These are phyloP conservation scores for Myotisia sp. DNA, from an alignment of 2,329 filamentous ascomycete genomes.

Conservation along the genomic window DNA sequence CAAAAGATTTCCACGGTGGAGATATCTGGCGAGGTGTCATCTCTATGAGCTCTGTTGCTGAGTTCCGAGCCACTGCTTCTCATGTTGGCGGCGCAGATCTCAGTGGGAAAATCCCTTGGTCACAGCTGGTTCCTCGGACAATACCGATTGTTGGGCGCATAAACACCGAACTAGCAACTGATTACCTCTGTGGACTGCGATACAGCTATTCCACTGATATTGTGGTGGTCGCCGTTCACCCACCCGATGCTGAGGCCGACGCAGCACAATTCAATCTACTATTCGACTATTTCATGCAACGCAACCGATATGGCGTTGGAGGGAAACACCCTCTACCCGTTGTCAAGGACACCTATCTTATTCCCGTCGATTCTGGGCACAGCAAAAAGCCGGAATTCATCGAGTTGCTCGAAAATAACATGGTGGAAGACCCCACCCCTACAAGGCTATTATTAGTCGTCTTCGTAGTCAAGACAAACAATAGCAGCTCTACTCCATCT, in stretches of 20 bases:
- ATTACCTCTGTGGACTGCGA: slow-evolving; percentile 77
- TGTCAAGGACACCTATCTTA: slow-evolving; percentile 80
- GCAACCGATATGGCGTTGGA: slow-evolving; percentile 76
- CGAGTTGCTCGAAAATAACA: slow-evolving; percentile 72
- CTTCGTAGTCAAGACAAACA: slow-evolving; percentile 60
- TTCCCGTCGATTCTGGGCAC: slow-evolving; percentile 64
- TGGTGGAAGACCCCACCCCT: slow-evolving; percentile 54
- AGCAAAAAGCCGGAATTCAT: slow-evolving; percentile 66
- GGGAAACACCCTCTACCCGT: slow-evolving; percentile 59
- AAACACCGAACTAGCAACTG: slow-evolving; percentile 64
- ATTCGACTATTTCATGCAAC: slow-evolving; percentile 74
- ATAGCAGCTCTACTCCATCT: slow-evolving; percentile 26
- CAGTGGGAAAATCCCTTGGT: slow-evolving; percentile 53
- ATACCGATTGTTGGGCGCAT: slow-evolving; percentile 56
- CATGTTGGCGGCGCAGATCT: slow-evolving; percentile 77
- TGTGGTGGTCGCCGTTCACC: slow-evolving; percentile 58
- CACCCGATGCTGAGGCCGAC: slow-evolving; percentile 45
- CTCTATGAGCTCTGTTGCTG: slow-evolving; percentile 62
- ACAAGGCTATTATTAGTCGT: slow-evolving; percentile 71
- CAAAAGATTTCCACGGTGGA: slow-evolving; percentile 55
- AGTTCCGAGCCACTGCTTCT: slow-evolving; percentile 62
- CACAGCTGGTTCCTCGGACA: slow-evolving; percentile 54
- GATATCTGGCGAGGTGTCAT: slow-evolving; percentile 66
- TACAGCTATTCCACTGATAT: slow-evolving; percentile 75
- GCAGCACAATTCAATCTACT: slow-evolving; percentile 55